Evolutionary conservation across 495 filamentous ascomycete species (phyloP), one percentile per base, ranked within the genome.

Genomic region (Bacidia rubella): DNA sequence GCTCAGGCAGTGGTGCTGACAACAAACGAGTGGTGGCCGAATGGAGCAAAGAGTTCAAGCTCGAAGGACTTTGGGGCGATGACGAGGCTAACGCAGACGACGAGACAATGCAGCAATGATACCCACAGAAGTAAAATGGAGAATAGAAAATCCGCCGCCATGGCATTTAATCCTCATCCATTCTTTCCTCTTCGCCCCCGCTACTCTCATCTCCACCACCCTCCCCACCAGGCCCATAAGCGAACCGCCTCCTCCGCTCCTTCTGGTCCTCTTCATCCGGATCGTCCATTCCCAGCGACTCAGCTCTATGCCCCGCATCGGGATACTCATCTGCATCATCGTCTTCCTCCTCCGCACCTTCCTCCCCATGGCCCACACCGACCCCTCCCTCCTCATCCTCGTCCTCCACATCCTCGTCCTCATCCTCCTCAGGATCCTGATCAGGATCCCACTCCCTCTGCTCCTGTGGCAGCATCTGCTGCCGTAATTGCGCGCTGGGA

Each of bases 41-140:
- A 66, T 96, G 92, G 93, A 87, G 90, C 2, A 78, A 83, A 65
- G 93, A 97, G 69, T 97, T 98, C 67, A 89, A 90, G 72, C 74
- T 98, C 29, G 92, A 96, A 60, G 92, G 89, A 0, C 64, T 98
- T n/a, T 94, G 86, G 84, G 86, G 84, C 1, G 79, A 85, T 65
- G 65, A 70, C 46, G 71, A 52, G 21, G 67, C 73, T 59, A 67
- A 62, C 27, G 66, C 68, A 39, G 67, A 66, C 24, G 55, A 43
- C 4, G 53, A 48, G 45, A 41, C 58, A 58, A 53, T 61, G 53
- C 51, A 42, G 23, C 9, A 20, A 52, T 32, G 21, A 39, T 50
- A 50, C 47, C 53, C 45, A n/a, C 11, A 50, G 17, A 17, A 2
- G 42, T 11, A 12, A 17, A 26, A 17, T 35, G 7, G 29, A 35